A percentile compares a stretch with the other conserved stretches of the same genome.
Conservation (phyloP, 78 protist species). For the Dictyostelium citrinum region DNA sequence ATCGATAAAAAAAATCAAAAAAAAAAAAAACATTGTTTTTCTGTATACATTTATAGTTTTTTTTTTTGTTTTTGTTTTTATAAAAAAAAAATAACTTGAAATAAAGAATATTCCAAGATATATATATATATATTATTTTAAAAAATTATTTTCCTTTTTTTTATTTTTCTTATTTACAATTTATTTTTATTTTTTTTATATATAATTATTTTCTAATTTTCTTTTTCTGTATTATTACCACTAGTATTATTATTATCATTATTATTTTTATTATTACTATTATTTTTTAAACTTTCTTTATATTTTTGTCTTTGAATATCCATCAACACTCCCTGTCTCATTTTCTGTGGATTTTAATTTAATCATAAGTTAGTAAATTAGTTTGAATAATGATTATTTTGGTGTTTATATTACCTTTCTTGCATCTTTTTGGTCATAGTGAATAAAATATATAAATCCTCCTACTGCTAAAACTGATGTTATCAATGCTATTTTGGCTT, state of each 20-base stretch:
- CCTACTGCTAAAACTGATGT: background rate
- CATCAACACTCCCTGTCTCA: constrained; percentile 13
- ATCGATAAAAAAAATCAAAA: background rate
- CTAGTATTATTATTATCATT: background rate
- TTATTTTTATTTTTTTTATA: background rate
- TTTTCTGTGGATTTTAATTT: background rate
- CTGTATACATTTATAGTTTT: background rate
- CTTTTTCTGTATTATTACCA: background rate
- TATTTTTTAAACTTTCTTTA: constrained; percentile 13
- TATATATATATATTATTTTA: background rate
- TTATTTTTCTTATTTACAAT: background rate
- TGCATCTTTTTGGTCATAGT: constrained; percentile 21
- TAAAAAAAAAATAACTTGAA: background rate
- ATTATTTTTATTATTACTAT: background rate
- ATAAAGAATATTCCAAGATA: background rate
- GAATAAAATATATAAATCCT: constrained; percentile 9
- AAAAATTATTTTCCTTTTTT: background rate
- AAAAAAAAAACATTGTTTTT: no score
- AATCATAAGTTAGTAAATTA: background rate
- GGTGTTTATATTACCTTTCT: no score
- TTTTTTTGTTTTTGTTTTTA: no score
- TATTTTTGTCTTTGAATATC: constrained; percentile 41
- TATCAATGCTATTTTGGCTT: background rate
- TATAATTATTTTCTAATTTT: background rate
- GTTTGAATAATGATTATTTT: no score